Base-by-base conservation (phyloP, 192 early-diverging fungal species). In the Ambispora gerdemannii region DNA sequence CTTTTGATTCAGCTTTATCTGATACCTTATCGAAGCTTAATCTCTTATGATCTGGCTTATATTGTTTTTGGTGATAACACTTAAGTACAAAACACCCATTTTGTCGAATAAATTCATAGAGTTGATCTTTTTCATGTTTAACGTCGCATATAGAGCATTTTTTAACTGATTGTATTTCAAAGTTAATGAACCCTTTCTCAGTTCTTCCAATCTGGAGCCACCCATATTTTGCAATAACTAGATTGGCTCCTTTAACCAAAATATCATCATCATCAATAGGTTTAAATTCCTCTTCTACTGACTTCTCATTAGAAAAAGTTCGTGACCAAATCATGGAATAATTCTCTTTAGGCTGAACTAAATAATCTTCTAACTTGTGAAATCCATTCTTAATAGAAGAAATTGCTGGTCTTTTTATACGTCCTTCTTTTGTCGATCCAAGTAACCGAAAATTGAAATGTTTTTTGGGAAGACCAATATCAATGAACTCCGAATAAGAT, bases 81-180 rank as follows among this genome's bases (percentile, higher is more conserved):
- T 56, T 56, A 56, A 56, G 20, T 56, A 56, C 20, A 56, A 56
- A 56, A 56, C 20, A 56, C 20, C 59, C 30, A 61, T 61, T 61
- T 61, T 34, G 24, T 61, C n/a, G 28, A 61, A 61, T 28, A 61
- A 61, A 61, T 34, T 30, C 59, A 30, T 61, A 61, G 10, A 61
- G 30, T 34, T 61, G 59, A 61, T 61, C 20, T 56, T 56, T 13
- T 13, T 56, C 20, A 56, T 56, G 53, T 56, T 47, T 63, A 43
- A 30, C 33, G 35, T 36, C 27, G 25, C 62, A 43, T 63, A 31
- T 19, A 49, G 8, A 49, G 47, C 8, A 8, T 13, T 49, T 19
- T 49, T 8, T 19, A 49, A 19, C 8, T 19, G 19, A 49, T 49
- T 49, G 47, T 49, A 19, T 19, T 49, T 49, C 10, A 49, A 49